Conservation (phyloP, 345 rosid species). For the Euphorbia lathyris region DNA sequence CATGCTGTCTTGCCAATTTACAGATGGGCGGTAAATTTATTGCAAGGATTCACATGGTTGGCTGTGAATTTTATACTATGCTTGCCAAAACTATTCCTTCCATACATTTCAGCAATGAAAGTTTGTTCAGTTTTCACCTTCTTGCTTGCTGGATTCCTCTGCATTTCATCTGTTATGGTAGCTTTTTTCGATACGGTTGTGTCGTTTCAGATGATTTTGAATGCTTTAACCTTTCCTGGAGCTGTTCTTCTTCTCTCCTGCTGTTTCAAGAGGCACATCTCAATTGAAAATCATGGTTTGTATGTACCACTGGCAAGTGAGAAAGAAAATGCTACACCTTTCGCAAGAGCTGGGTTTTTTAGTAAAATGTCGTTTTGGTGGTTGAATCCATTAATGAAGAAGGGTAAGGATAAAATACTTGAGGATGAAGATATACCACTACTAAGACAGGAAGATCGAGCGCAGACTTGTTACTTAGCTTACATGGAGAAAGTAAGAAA, state of each 20-base stretch:
- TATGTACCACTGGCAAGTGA: constrained; percentile 38
- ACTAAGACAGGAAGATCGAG: constrained; percentile 32
- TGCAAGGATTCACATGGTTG: constrained; percentile 44
- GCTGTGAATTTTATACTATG: constrained; percentile 19
- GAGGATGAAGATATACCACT: constrained; percentile 43
- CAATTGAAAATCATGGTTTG: not conserved
- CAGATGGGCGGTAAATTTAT: constrained; percentile 27
- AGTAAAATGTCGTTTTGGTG: constrained; percentile 52
- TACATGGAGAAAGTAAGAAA: constrained; percentile 27
- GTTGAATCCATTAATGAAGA: constrained; percentile 52
- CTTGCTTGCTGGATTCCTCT: constrained; percentile 28
- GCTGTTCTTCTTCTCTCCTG: constrained; percentile 31
- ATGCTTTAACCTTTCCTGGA: constrained; percentile 34
- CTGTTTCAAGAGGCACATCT: constrained; percentile 14
- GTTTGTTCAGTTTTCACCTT: constrained; percentile 22
- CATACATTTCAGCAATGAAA: constrained; percentile 4
- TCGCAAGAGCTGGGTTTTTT: constrained; percentile 39
- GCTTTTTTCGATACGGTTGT: constrained; percentile 13
- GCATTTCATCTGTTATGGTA: constrained; percentile 23
- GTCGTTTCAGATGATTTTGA: constrained; percentile 22
- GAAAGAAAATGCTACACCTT: constrained; percentile 34
- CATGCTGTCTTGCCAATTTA: constrained; percentile 30
- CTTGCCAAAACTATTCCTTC: constrained; percentile 22
- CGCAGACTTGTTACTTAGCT: constrained; percentile 38
- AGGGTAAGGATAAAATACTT: constrained; percentile 38